Conservation (phyloP, 2,329 filamentous ascomycete species). For the Aspergillus terreus region DNA sequence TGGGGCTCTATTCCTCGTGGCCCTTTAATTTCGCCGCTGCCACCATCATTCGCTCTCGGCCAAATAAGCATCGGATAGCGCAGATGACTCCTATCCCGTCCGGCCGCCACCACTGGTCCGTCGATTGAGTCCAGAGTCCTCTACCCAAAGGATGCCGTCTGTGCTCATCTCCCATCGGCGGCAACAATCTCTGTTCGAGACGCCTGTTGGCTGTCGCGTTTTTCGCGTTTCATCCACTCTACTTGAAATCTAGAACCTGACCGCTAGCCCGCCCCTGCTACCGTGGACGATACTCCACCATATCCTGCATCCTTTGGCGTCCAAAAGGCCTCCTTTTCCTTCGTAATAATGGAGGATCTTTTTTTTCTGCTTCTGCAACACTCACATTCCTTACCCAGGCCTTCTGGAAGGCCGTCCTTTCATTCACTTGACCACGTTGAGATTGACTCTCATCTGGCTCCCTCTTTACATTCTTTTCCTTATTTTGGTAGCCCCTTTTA, state of each 20-base stretch:
- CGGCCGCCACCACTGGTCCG: conserved; percentile 6
- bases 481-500: conserved; percentile 2
- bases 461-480: conserved; percentile 8
- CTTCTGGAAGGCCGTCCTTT: conserved; percentile 40
- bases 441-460: conserved; percentile 12
- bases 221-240: conserved; percentile 13
- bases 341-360: conserved; percentile 1
- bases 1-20: neutral
- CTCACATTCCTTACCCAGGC: conserved; percentile 16
- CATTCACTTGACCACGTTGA: conserved; percentile 12
- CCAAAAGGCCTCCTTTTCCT: conserved; percentile 10
- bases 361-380: conserved; percentile 19
- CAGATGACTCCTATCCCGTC: conserved; percentile 8
- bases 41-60: neutral
- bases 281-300: conserved; percentile 15
- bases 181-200: conserved; percentile 8
- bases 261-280: conserved; percentile 12
- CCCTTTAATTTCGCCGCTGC: neutral
- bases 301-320: conserved; percentile 5
- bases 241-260: conserved; percentile 13
- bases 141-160: conserved; percentile 1
- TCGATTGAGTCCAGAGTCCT: neutral
- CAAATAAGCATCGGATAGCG: conserved; percentile 4
- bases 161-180: conserved; percentile 4
- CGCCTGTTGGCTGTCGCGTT: conserved; percentile 11